Base-by-base conservation (phyloP, 805 yeast species). In the Candida sphagnicola region DNA sequence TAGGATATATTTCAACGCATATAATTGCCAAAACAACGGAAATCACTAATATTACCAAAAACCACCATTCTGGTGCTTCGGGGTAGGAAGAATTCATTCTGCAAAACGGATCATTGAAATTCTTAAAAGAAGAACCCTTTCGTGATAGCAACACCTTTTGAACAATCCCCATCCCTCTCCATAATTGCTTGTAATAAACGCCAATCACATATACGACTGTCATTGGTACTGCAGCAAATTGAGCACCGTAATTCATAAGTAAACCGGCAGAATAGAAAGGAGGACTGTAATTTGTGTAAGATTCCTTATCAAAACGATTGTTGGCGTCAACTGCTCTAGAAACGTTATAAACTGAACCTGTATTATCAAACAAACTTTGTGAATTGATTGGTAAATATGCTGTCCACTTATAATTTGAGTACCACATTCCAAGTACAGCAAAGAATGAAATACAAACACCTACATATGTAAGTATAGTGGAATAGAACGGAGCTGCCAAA, bases 61-160 rank as follows among this genome's bases (percentile, higher is more conserved):
- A 82, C 86, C 88, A 81, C 80, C 82, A 78, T 46, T 79, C 84
- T 1, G 95, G 93, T 15, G 80, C 86, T 46, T 82, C 88, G 26
- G 71, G 71, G 56, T 82, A 82, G 39, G 57, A 62, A 32, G 71
- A 45, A 81, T 78, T 78, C 72, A 78, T 76, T 34, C 61, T 62
- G 40, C 78, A 70, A 48, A 76, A 82, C 1, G 82, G 76, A 48
- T 80, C 85, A 17, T 71, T 39, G 4, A 44, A 42, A 3, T 30
- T 30, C 12, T 16, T n/a, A 34, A 54, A 59, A 39, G 34, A 14
- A 29, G 30, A 30, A 25, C 41, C 2, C 45, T 35, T 23, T 39
- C 38, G 72, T 75, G 18, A 74, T 65, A 50, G 45, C 11, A 46
- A 25, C 41, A 34, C 8, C 45, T 49, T 32, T 64, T 57, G 2